phyloP scores from a whole-genome alignment of 2,329 filamentous ascomycete species.

The Pseudogymnoascus sp. region DNA sequence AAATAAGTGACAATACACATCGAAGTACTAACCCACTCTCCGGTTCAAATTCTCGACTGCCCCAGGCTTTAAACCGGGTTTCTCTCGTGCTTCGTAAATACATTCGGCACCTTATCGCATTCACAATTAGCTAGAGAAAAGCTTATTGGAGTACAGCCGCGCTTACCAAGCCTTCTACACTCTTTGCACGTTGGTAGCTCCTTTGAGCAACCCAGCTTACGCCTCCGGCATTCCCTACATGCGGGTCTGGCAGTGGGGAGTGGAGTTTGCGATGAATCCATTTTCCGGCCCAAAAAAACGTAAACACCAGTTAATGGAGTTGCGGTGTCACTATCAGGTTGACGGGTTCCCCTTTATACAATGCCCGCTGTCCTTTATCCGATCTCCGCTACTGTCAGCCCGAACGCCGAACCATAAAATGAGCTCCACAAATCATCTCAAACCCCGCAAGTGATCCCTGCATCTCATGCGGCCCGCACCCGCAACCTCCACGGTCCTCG shows the following conservation, averaged over 20 bases:
- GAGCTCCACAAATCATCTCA: background rate
- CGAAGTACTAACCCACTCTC: constrained; percentile 25
- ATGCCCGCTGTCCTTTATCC: background rate
- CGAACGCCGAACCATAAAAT: background rate
- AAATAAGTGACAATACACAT: background rate
- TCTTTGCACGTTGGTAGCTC: constrained; percentile 30
- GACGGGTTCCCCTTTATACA: constrained; percentile 5
- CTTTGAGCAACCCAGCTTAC: constrained; percentile 32
- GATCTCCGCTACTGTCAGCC: background rate
- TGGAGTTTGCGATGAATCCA: constrained; percentile 7
- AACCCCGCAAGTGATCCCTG: background rate
- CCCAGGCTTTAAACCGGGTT: constrained; percentile 34
- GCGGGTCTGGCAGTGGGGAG: constrained; percentile 18
- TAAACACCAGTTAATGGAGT: background rate
- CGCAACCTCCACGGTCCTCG: no score
- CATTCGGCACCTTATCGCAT: constrained; percentile 20
- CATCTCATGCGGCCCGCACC: background rate
- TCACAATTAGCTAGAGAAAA: background rate
- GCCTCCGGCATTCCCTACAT: constrained; percentile 29
- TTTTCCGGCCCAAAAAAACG: background rate
- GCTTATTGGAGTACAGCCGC: background rate
- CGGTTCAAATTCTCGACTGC: constrained; percentile 32
- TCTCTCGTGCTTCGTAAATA: constrained; percentile 28
- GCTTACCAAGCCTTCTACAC: constrained; percentile 26
- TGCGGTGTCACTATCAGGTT: background rate